A percentile compares a stretch with the other conserved stretches of the same genome.
These are phyloP conservation scores for Starmerella apis DNA, from an alignment of 805 yeast genomes.

Conservation along the genomic window DNA sequence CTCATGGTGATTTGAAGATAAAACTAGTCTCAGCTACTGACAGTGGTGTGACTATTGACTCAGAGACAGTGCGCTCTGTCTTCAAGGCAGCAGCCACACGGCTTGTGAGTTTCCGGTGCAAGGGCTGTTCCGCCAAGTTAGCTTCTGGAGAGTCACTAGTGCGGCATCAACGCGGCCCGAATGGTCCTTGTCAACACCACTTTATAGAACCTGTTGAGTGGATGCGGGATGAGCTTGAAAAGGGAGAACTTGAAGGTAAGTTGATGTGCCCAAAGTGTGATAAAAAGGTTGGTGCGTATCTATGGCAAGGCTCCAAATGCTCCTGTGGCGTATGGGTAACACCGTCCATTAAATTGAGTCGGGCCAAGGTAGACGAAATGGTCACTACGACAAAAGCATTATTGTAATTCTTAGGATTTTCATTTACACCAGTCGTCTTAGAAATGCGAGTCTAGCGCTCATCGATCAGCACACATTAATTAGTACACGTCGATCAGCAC, in stretches of 20 bases:
- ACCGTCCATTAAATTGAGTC: constrained; percentile 76
- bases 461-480: too few relatives aligned
- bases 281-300: constrained; percentile 79
- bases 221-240: constrained; percentile 75
- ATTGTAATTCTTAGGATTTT: not conserved
- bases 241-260: constrained; percentile 76
- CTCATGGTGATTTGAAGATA: not conserved
- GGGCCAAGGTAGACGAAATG: constrained; percentile 69
- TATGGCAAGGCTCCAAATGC: constrained; percentile 91
- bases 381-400: constrained; percentile 4
- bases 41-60: not conserved
- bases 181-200: constrained; percentile 58
- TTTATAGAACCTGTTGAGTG: constrained; percentile 82
- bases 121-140: constrained; percentile 62
- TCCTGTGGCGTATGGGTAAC: constrained; percentile 93
- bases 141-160: constrained; percentile 56
- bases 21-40: too few relatives aligned
- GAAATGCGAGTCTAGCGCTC: not conserved
- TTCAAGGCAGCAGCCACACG: constrained; percentile 19
- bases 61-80: constrained; percentile 6
- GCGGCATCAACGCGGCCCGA: constrained; percentile 36
- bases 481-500: too few relatives aligned
- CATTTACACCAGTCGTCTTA: not conserved
- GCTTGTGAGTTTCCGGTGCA: constrained; percentile 47
- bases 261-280: constrained; percentile 75